phyloP scores from a whole-genome alignment of 192 early-diverging fungal species.

The Podila clonocystis region DNA sequence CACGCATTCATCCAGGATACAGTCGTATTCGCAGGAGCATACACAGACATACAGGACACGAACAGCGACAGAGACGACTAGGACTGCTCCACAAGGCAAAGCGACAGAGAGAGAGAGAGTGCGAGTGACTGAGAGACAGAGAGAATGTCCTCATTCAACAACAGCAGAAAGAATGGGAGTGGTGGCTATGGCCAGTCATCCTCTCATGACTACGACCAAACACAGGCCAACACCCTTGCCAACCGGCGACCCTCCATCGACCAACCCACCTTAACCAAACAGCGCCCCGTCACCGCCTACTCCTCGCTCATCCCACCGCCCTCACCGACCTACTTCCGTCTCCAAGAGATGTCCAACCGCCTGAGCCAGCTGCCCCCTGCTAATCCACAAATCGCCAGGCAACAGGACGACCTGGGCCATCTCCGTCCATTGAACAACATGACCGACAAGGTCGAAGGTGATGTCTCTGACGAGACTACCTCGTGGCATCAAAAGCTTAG shows the following conservation, averaged over 20 bases:
- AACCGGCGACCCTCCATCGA: constrained; percentile 35
- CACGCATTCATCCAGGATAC: neutral
- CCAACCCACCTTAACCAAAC: constrained; percentile 19
- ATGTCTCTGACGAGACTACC: neutral
- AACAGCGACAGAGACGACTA: neutral
- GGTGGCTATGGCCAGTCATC: constrained; percentile 18
- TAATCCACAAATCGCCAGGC: neutral
- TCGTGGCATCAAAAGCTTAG: constrained; percentile 49
- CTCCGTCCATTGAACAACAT: constrained; percentile 21
- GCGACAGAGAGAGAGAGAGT: neutral
- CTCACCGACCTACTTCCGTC: constrained; percentile 42
- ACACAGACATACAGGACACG: no score
- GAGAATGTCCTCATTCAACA: constrained; percentile 10
- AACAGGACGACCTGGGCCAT: constrained; percentile 27
- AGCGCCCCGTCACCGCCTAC: constrained; percentile 41
- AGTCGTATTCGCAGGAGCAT: no score
- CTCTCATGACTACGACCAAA: constrained; percentile 16
- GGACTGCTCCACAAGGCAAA: neutral
- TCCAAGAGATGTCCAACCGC: constrained; percentile 35
- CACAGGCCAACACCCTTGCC: constrained; percentile 47
- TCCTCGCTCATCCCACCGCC: constrained; percentile 40
- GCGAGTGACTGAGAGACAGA: neutral
- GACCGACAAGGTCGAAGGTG: neutral
- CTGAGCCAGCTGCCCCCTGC: neutral
- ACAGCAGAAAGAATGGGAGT: constrained; percentile 9